Evolutionary conservation across 768 basidiomycete species (phyloP).

Genomic region (Trametes gibbosa): DNA sequence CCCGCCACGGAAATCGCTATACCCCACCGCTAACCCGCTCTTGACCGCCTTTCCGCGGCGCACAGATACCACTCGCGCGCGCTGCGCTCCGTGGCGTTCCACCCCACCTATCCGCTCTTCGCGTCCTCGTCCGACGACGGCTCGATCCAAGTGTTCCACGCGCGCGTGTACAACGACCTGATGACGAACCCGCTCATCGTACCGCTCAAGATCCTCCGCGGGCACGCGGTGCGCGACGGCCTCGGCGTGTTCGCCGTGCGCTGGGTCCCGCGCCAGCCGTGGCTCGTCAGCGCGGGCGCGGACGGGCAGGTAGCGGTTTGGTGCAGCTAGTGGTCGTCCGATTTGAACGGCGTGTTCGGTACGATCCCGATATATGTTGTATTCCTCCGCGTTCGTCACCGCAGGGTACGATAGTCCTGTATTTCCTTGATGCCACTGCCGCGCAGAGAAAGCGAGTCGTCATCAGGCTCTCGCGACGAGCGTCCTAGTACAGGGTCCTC

Average conservation of each 20-base stretch:
- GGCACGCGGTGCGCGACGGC: conserved; percentile 82
- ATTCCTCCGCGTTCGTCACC: background rate
- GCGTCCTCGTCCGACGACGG: conserved; percentile 97
- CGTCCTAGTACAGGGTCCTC: too few species aligned
- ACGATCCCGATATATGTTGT: too few species aligned
- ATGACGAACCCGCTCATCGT: conserved; percentile 98
- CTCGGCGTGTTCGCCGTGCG: conserved; percentile 88
- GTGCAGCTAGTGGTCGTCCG: conserved; percentile 55
- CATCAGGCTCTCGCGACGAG: too few species aligned
- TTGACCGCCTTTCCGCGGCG: conserved; percentile 1
- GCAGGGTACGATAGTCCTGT: background rate
- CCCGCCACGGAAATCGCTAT: background rate
- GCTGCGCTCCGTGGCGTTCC: conserved; percentile 90
- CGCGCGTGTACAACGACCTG: conserved; percentile 89
- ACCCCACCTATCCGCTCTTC: conserved; percentile 92
- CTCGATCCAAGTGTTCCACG: conserved; percentile 95
- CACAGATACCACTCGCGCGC: conserved; percentile 90
- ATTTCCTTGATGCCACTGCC: background rate
- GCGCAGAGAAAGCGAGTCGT: background rate
- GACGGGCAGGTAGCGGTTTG: conserved; percentile 88
- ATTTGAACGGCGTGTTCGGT: background rate
- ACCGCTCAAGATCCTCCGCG: conserved; percentile 91
- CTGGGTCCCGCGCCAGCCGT: conserved; percentile 89
- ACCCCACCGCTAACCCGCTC: background rate
- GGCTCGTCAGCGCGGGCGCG: conserved; percentile 90